Percentiles rank a stretch among this genome's conserved stretches.
phyloP scores from a whole-genome alignment of 2,329 filamentous ascomycete species.

The Colletotrichum costaricense region DNA sequence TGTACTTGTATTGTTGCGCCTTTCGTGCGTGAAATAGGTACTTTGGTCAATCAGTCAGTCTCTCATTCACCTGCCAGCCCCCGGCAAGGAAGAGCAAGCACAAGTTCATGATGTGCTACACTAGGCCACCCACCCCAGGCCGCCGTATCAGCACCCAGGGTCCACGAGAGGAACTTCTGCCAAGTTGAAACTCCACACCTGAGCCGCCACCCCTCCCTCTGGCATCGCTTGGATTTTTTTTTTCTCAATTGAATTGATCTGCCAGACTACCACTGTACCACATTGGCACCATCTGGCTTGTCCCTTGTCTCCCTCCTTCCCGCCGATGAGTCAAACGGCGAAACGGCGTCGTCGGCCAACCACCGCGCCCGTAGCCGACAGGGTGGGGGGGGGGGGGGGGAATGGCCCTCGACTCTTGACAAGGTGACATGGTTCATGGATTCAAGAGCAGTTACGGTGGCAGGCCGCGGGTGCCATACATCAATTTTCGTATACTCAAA shows the following conservation, averaged over 20 bases:
- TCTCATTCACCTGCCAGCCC: not conserved
- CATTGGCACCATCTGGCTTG: not conserved
- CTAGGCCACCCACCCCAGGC: not conserved
- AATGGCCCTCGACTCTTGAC: no score
- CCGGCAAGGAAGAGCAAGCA: not conserved
- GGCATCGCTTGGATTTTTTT: not conserved
- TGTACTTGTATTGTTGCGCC: not conserved
- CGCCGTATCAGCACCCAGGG: slow-evolving; percentile 14
- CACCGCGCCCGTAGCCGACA: not conserved
- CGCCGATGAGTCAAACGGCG: slow-evolving; percentile 32
- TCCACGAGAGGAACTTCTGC: slow-evolving; percentile 34
- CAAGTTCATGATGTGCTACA: no score
- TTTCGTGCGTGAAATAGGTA: not conserved
- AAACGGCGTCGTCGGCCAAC: slow-evolving; percentile 4
- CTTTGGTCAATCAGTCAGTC: not conserved
- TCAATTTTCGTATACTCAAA: not conserved
- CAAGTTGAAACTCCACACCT: slow-evolving; percentile 28
- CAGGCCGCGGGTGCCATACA: not conserved
- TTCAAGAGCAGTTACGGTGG: not conserved
- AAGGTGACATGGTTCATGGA: not conserved
- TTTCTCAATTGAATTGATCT: not conserved
- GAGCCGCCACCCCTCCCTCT: slow-evolving; percentile 8
- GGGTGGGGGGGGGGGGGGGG: not conserved
- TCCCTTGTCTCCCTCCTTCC: not conserved
- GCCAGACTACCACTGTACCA: not conserved